Conservation (phyloP, 2,329 filamentous ascomycete species). For the Aspergillus sp. region DNA sequence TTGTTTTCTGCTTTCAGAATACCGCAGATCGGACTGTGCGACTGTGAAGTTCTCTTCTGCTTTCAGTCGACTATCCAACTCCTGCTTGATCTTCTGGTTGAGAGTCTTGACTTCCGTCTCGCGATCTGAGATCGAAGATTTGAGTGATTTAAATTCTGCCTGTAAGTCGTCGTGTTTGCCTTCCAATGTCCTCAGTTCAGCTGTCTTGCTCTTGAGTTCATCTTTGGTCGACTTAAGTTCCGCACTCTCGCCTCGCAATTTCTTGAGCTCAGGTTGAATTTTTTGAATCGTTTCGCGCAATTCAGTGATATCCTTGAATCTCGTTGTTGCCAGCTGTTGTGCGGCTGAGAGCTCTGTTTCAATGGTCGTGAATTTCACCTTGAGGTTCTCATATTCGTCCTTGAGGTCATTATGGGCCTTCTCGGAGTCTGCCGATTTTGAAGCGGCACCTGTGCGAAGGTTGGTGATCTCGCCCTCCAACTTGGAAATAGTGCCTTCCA, state of each 20-base stretch:
- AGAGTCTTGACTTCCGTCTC: constrained; percentile 75
- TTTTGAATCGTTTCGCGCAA: constrained; percentile 78
- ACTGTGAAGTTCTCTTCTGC: constrained; percentile 77
- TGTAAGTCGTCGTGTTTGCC: constrained; percentile 78
- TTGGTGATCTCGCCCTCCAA: constrained; percentile 70
- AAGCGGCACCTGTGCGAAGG: constrained; percentile 50
- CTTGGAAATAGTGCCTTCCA: constrained; percentile 64
- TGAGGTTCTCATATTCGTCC: constrained; percentile 69
- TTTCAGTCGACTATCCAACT: constrained; percentile 68
- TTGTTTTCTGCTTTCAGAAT: constrained; percentile 74
- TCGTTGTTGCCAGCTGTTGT: constrained; percentile 78
- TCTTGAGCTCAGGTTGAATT: constrained; percentile 80
- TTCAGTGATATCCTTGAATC: constrained; percentile 85
- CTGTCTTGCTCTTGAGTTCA: constrained; percentile 63
- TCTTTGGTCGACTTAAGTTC: constrained; percentile 73
- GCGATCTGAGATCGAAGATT: constrained; percentile 69
- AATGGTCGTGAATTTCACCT: constrained; percentile 65
- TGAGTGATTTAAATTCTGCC: constrained; percentile 68
- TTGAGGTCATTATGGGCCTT: constrained; percentile 57
- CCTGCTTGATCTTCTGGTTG: constrained; percentile 74
- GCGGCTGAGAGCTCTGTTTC: constrained; percentile 83
- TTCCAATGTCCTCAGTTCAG: constrained; percentile 74
- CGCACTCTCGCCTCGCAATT: constrained; percentile 72
- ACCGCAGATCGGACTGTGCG: constrained; percentile 73
- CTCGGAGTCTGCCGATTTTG: constrained; percentile 48